phyloP scores from a whole-genome alignment of 2,329 filamentous ascomycete genomes.

The Neocucurbitaria cava region DNA sequence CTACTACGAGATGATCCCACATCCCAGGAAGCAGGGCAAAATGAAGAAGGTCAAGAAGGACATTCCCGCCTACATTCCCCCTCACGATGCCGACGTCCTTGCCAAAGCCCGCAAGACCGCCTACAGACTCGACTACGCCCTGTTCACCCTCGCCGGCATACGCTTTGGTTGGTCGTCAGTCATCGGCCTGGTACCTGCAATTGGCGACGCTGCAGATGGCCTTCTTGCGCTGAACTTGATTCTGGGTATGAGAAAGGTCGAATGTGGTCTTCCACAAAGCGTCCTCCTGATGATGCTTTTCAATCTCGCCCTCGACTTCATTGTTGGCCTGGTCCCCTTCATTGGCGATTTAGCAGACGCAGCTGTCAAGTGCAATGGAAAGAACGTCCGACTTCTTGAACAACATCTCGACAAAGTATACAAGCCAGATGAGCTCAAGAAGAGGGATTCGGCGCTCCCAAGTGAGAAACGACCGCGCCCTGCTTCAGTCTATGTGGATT shows the following conservation, averaged over 20 bases:
- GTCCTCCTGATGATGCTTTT: constrained; percentile 76
- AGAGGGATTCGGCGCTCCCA: constrained; percentile 25
- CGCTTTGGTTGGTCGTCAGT: constrained; percentile 89
- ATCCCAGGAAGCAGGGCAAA: constrained; percentile 75
- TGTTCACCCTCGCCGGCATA: constrained; percentile 82
- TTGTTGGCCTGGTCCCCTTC: constrained; percentile 76
- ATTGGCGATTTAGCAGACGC: constrained; percentile 79
- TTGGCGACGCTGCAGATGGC: constrained; percentile 51
- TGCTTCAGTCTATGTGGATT: constrained; percentile 57
- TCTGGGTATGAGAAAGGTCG: constrained; percentile 72
- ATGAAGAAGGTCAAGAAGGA: constrained; percentile 86
- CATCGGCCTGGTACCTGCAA: constrained; percentile 83
- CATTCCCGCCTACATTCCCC: constrained; percentile 79
- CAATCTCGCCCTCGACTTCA: constrained; percentile 78
- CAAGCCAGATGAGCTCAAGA: constrained; percentile 50
- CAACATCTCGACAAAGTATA: constrained; percentile 73
- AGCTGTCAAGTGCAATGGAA: constrained; percentile 75
- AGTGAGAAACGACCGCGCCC: constrained; percentile 45
- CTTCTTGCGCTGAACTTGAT: constrained; percentile 72
- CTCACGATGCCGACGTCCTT: constrained; percentile 81
- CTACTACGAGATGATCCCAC: constrained; percentile 83
- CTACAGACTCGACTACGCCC: constrained; percentile 82
- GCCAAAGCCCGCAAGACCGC: constrained; percentile 86
- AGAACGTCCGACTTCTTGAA: constrained; percentile 75
- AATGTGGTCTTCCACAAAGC: constrained; percentile 72